These are phyloP conservation scores for Euphorbia celastroides DNA, from an alignment of 441 rosid genomes.

Conservation along the genomic window DNA sequence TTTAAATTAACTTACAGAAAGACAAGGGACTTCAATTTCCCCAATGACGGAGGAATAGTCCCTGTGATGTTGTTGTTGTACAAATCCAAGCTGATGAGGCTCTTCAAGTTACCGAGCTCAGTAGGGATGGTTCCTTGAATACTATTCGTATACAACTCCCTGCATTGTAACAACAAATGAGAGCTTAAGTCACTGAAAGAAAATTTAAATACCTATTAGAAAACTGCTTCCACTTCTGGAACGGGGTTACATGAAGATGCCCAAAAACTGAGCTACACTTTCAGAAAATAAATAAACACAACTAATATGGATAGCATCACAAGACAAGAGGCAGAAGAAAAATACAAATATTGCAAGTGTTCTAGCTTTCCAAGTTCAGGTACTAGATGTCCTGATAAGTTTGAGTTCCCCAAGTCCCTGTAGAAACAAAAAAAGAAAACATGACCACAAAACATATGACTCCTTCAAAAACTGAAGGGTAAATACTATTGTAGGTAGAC, in stretches of 20 bases:
- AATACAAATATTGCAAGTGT: slow-evolving; percentile 86
- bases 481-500: not conserved
- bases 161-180: slow-evolving; percentile 22
- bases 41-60: slow-evolving; percentile 62
- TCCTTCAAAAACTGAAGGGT: not conserved
- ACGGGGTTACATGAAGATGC: not conserved
- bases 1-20: slow-evolving; percentile 57
- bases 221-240: not conserved
- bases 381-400: slow-evolving; percentile 80
- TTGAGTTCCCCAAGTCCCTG: slow-evolving; percentile 95
- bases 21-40: slow-evolving; percentile 82
- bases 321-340: slow-evolving; percentile 14
- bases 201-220: not conserved
- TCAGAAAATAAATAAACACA: not conserved
- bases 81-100: slow-evolving; percentile 88
- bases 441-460: not conserved
- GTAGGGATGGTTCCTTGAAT: slow-evolving; percentile 75
- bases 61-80: slow-evolving; percentile 86
- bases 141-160: slow-evolving; percentile 91
- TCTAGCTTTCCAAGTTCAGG: slow-evolving; percentile 84
- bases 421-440: slow-evolving; percentile 6
- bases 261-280: slow-evolving; percentile 4
- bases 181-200: not conserved
- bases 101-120: slow-evolving; percentile 78
- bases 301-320: not conserved